Base-by-base conservation (phyloP, 768 basidiomycete species). In the Lactifluus pinguis region DNA sequence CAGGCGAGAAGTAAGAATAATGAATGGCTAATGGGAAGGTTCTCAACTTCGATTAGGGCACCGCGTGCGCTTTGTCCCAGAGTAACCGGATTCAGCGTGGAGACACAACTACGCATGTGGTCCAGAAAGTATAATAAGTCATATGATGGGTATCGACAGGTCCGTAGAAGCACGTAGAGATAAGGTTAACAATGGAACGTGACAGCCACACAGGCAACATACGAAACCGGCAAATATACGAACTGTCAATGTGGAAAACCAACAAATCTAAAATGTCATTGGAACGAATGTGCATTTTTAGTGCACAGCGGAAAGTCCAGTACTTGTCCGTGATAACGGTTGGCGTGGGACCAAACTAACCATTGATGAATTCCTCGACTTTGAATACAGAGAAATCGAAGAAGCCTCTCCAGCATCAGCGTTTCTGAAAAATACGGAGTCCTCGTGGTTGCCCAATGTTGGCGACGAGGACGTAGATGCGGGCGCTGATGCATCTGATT, bases 311-410 rank as follows among this genome's bases (percentile, higher is more conserved):
- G 66, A 59, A 49, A 64, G 50, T 15, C 65, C 62, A 36, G 74
- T 76, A 49, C 57, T 69, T 17, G 72, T 69, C 62, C 79, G 75
- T 66, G 72, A 74, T 15, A 75, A 61, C 8, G 75, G 69, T 52
- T 74, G 76, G 54, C 84, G 77, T 47, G 85, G 76, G 36, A 77
- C 72, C 60, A 83, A 68, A 68, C 80, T 88, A 69, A 83, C 78
- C 70, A 83, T 80, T 4, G 86, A 88, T 8, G 78, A 76, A 64
- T 87, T 89, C 65, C 84, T 76, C 65, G 87, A 89, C 15, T 87
- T 80, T 30, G 80, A 78, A 55, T 81, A 74, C 52, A 80, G 70
- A 25, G 75, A 74, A 60, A 56, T 8, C 49, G 65, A 60, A 21
- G 59, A 56, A 2, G 64, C 63, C 44, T 65, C 60, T 47, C 53